Percentiles rank a stretch among this genome's conserved stretches.
phyloP scores from a whole-genome alignment of 2,329 filamentous ascomycete genomes.

The Penicillium sp. region DNA sequence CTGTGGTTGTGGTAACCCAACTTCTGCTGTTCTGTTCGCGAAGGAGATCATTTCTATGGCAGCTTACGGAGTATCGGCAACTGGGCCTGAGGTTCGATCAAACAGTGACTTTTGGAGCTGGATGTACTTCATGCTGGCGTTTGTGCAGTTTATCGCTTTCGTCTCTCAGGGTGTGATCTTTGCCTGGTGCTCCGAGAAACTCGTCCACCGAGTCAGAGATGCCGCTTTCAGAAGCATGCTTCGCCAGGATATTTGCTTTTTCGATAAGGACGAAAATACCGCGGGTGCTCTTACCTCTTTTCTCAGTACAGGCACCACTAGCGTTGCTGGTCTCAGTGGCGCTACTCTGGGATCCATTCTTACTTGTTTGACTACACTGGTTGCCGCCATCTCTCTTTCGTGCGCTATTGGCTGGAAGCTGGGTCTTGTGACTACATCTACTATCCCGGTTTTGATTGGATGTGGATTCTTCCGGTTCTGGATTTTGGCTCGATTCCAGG shows the following conservation, averaged over 20 bases:
- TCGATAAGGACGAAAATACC: constrained; percentile 49
- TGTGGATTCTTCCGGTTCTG: constrained; percentile 61
- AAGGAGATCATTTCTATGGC: constrained; percentile 1
- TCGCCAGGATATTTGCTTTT: constrained; percentile 44
- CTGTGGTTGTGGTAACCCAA: constrained; percentile 2
- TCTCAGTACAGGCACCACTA: constrained; percentile 51
- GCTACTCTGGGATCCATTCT: constrained; percentile 53
- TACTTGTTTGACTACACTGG: constrained; percentile 64
- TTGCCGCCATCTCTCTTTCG: constrained; percentile 65
- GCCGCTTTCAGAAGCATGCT: constrained; percentile 49
- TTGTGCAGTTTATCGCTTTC: constrained; percentile 9
- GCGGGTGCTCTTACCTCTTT: constrained; percentile 50
- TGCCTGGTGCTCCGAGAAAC: constrained; percentile 9
- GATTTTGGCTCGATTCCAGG: constrained; percentile 42
- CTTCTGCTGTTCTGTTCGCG: background rate
- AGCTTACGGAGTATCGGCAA: background rate
- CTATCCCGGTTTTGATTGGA: constrained; percentile 52
- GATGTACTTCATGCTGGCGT: constrained; percentile 11
- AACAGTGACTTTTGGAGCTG: constrained; percentile 9
- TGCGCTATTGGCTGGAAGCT: constrained; percentile 78
- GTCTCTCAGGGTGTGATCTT: constrained; percentile 10
- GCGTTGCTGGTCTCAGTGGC: constrained; percentile 53
- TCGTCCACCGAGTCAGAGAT: constrained; percentile 7
- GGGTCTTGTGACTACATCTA: constrained; percentile 63
- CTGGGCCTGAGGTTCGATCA: background rate